Evolutionary conservation across 176 grass and related monocot species (phyloP).

Genomic region (Thinopyrum elongatum): DNA sequence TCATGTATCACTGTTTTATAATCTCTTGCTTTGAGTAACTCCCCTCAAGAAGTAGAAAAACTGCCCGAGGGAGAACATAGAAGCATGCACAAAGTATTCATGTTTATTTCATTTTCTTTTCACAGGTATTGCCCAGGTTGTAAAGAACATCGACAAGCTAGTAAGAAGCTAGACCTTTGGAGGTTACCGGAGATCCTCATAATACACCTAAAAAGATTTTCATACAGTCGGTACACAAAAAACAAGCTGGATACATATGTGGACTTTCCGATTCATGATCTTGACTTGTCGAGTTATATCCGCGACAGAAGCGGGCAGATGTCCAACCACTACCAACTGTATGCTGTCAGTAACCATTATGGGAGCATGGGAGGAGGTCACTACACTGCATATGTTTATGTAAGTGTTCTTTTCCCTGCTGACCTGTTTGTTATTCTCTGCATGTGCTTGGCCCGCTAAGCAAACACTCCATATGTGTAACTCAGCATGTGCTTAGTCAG

Average conservation of each 20-base stretch:
- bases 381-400: slow-evolving; percentile 89
- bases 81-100: background rate
- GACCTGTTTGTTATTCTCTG: background rate
- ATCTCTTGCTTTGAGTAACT: background rate
- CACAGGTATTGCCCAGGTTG: slow-evolving; percentile 85
- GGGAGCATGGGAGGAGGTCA: slow-evolving; percentile 93
- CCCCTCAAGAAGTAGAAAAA: background rate
- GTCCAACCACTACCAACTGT: slow-evolving; percentile 62
- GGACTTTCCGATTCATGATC: slow-evolving; percentile 85
- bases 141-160: slow-evolving; percentile 84
- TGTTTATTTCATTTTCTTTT: slow-evolving; percentile 1
- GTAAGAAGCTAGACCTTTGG: slow-evolving; percentile 94
- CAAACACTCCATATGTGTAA: background rate
- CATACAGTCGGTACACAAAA: slow-evolving; percentile 78
- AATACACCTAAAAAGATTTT: slow-evolving; percentile 94
- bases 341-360: slow-evolving; percentile 93
- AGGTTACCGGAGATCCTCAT: slow-evolving; percentile 94
- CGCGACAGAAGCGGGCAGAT: slow-evolving; percentile 32
- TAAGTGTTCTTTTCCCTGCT: slow-evolving; percentile 36
- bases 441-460: background rate
- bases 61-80: background rate
- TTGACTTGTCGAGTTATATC: slow-evolving; percentile 79
- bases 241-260: slow-evolving; percentile 91
- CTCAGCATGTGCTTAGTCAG: background rate
- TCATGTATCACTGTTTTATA: slow-evolving; percentile 2